Base-by-base conservation (phyloP, 139 green algal genomes). In the Chlamydomonas applanata region DNA sequence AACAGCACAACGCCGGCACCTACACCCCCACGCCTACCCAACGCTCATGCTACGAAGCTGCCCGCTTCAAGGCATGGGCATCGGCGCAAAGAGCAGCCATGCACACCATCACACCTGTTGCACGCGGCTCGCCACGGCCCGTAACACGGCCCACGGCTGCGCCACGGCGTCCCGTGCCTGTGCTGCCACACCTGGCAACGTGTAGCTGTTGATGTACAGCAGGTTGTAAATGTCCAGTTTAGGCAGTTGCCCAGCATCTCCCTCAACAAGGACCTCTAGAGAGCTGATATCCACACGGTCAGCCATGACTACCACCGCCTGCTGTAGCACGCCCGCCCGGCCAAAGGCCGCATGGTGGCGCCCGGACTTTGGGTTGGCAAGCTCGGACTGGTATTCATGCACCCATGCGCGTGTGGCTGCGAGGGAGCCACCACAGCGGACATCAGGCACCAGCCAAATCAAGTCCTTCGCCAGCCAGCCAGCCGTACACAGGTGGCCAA, bases 181-280 rank as follows among this genome's bases (percentile, higher is more conserved):
- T 3, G 30, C 59, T 4, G 11, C 35, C 24, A 66, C 34, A 49
- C 30, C 62, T 70, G 30, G 25, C 24, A 56, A 36, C 4, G 36
- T 60, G 34, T 25, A 49, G 54, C 5, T 60, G 59, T 62, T 65
- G 54, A 20, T 76, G 9, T 54, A 36, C 27, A 91, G 52, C 11
- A 94, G 63, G 57, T 73, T 88, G 30, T 78, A 88, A 61, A 96
- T 79, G 69, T 97, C 91, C 59, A 93, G 74, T 71, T 95, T 97
- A 44, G 91, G 89, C 40, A 97, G 79, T 79, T 88, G 85, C 1
- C 91, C 91, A 17, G 80, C 72, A 25, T 69, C 56, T 3, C 86
- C 89, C 49, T 90, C 75, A 35, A 91, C 68, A 20, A 82, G 71
- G n/a, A 92, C 56, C 70, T 91, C 71, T 24, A 83, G 40, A 22